Base-by-base conservation (phyloP, 2,329 filamentous ascomycete species). In the Huntiella savannae region DNA sequence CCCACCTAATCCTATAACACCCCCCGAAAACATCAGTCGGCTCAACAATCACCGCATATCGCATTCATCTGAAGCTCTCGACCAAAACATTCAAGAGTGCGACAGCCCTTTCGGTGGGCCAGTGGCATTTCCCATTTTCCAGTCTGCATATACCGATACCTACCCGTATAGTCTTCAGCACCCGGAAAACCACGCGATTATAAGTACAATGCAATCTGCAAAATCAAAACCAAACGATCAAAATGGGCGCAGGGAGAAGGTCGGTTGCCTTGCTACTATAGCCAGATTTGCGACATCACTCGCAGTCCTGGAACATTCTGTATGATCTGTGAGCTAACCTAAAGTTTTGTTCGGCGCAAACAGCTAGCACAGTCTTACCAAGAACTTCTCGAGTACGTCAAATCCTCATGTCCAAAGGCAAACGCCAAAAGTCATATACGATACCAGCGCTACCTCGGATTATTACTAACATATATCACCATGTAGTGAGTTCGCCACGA, bases 341-440 rank as follows among this genome's bases (percentile, higher is more conserved):
- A 10, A 28, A 28, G 22, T 28, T 28, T 28, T 28, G 7, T 19
- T 36, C n/a, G 15, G 28, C 19, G 38, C 19, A 33, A 40, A 15
- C 40, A 95, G 87, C 87, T 98, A 69, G 85, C 87, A 61, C 83
- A 80, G 63, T 96, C 91, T 55, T 98, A 98, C 67, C 83, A 93
- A 68, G 82, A 93, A 66, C 75, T 98, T 57, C 76, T 98, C 57
- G 82, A 92, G 85, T 93, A 77, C 65, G 81, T 66, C 40, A 37
- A 33, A 34, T 42, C 22, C 28, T 13, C 13, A 13, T n/a, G 7
- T 4, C 7, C 13, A 12, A 43, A 13, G 13, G 19, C 40, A 17
- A 34, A 28, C 12, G 17, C 12, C 19, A 22, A 22, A 10, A 7
- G 15, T 8, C 15, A 36, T 11, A n/a, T 36, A 15, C 2, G 34